phyloP scores from a whole-genome alignment of 73 alveolate genomes.

The Symbiodinium pilosum region DNA sequence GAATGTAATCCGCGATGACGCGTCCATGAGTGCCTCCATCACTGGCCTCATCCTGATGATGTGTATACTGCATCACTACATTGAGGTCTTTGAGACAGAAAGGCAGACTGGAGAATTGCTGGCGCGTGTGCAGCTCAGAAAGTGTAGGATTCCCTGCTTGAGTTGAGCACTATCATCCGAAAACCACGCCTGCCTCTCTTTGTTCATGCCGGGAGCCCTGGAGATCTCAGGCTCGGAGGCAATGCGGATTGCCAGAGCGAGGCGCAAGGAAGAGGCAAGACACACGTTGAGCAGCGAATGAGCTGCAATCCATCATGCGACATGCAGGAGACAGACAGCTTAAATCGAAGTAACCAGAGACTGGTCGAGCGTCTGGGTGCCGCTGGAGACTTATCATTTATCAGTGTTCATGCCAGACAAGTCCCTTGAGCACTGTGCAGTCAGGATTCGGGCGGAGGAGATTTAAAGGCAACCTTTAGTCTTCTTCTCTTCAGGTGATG shows the following conservation, averaged over 20 bases:
- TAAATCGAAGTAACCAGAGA: conserved; percentile 72
- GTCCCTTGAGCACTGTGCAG: too few relatives aligned
- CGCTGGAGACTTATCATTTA: too few relatives aligned
- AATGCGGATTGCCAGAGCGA: conserved; percentile 64
- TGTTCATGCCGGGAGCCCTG: neutral
- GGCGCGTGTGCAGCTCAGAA: conserved; percentile 17
- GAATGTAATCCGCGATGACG: too few relatives aligned
- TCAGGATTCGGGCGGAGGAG: too few relatives aligned
- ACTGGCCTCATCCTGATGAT: too few relatives aligned
- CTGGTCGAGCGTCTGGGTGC: conserved; percentile 74
- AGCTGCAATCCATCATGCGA: neutral
- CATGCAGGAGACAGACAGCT: conserved; percentile 16
- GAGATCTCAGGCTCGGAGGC: conserved; percentile 54
- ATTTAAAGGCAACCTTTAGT: too few relatives aligned
- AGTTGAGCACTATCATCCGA: neutral
- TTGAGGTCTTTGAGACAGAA: conserved; percentile 49
- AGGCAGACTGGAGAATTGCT: conserved; percentile 62
- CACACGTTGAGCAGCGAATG: neutral
- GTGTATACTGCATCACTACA: too few relatives aligned
- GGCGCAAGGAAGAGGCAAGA: conserved; percentile 41
- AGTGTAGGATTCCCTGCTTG: neutral
- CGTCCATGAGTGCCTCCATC: too few relatives aligned
- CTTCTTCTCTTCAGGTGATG: conserved; percentile 42
- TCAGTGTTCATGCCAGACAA: too few relatives aligned
- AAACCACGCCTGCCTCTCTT: neutral